These are phyloP conservation scores for Aspergillus niger DNA, from an alignment of 2,329 filamentous ascomycete species.

Conservation along the genomic window DNA sequence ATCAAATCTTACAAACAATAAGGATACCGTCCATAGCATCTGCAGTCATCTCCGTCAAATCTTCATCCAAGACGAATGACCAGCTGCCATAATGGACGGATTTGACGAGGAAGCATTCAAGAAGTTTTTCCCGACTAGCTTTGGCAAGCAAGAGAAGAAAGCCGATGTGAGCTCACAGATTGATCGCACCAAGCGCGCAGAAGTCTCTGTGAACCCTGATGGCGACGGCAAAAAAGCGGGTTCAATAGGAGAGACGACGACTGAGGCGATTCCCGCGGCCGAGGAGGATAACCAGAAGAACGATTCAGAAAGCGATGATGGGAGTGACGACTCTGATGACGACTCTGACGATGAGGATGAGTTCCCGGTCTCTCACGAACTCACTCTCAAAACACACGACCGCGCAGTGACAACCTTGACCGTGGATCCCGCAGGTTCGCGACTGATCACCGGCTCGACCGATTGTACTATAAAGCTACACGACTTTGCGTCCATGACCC, in stretches of 20 bases:
- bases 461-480: conserved; percentile 92
- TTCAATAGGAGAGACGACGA: conserved; percentile 21
- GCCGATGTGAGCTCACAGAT: conserved; percentile 79
- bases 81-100: conserved; percentile 37
- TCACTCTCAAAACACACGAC: conserved; percentile 89
- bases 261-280: conserved; percentile 24
- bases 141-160: conserved; percentile 77
- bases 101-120: conserved; percentile 51
- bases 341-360: conserved; percentile 77
- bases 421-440: conserved; percentile 79
- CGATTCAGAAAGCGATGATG: conserved; percentile 15
- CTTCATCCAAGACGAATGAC: conserved; percentile 5
- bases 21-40: conserved; percentile 21
- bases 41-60: background rate
- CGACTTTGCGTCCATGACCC: conserved; percentile 94
- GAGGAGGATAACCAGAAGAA: conserved; percentile 27
- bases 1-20: conserved; percentile 24
- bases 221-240: conserved; percentile 28
- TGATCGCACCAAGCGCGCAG: conserved; percentile 69
- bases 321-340: conserved; percentile 55
- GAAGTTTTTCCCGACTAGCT: conserved; percentile 74
- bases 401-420: conserved; percentile 81
- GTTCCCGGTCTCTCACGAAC: conserved; percentile 88
- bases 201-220: conserved; percentile 39
- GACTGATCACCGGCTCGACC: conserved; percentile 85